phyloP scores from a whole-genome alignment of 2,329 filamentous ascomycete genomes.

The Apiospora marii region DNA sequence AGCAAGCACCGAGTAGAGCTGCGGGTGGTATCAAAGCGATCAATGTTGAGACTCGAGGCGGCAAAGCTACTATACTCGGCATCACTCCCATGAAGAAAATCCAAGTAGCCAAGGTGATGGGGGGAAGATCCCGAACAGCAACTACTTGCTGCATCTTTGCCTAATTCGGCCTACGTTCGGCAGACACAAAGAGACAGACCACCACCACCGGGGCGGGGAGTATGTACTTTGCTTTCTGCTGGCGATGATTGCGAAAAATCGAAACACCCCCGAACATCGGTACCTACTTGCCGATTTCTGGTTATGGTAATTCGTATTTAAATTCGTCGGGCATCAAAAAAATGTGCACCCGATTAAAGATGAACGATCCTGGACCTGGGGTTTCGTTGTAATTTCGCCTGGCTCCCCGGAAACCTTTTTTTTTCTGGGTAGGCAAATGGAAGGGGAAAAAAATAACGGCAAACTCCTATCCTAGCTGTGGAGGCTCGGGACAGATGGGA shows the following conservation, averaged over 20 bases:
- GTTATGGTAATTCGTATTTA: constrained; percentile 6
- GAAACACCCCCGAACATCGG: constrained; percentile 5
- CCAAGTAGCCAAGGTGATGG: neutral
- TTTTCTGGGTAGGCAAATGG: neutral
- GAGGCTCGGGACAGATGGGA: constrained; percentile 17
- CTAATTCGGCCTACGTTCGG: constrained; percentile 16
- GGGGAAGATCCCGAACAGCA: neutral
- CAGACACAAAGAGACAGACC: neutral
- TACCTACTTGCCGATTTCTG: constrained; percentile 1
- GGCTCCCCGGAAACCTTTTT: constrained; percentile 19
- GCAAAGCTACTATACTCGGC: neutral
- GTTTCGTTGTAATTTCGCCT: constrained; percentile 19
- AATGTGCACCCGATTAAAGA: neutral
- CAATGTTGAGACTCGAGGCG: neutral
- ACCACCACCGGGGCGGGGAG: neutral
- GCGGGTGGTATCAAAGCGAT: neutral
- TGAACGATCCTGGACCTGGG: constrained; percentile 2
- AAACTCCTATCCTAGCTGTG: constrained; percentile 15
- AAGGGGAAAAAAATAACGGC: neutral
- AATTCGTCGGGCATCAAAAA: constrained; percentile 17
- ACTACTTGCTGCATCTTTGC: neutral
- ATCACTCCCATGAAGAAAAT: neutral
- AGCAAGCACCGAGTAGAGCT: constrained; percentile 2
- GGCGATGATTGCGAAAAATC: neutral
- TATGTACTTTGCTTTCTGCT: neutral